Base-by-base conservation (phyloP, 257 asterid genomes). In the Ocimum tenuiflorum region DNA sequence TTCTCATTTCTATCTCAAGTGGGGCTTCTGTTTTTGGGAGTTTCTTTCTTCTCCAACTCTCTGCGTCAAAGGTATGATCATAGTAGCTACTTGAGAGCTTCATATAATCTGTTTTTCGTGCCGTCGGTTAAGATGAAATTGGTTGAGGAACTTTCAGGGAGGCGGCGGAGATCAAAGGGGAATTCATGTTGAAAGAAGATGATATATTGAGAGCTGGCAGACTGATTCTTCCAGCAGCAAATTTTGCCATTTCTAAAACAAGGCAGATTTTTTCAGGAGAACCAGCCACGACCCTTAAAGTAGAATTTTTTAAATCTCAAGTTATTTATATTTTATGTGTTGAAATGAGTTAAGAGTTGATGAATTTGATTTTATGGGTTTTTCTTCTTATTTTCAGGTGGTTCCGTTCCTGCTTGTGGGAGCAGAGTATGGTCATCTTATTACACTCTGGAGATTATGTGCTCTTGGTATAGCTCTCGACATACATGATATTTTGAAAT, bases 241-340 rank as follows among this genome's bases (percentile, higher is more conserved):
- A 94, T 80, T 82, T 83, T 45, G 84, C 77, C 39, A 82, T 90
- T 60, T 80, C 83, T 4, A 86, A 82, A 70, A 62, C 78, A 7
- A 70, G 88, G 71, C 74, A 69, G 42, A 66, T 94, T n/a, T 90
- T 90, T 75, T 94, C 99, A 3, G 97, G 99, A 43, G 99, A 94
- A 51, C 95, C 99, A 22, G 89, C 83, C 73, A 83, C 78, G 91
- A 90, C 97, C 63, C 90, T 90, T 10, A 94, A 86, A 74, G 97
- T 92, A 85, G 38, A 22, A 36, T 22, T 54, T 22, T 9, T 41
- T 27, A 1, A 27, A 4, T 31, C 49, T 48, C 23, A 24, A 13
- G 23, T n/a, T n/a, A n/a, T 36, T n/a, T 60, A 0, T 59, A n/a
- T 9, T 58, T n/a, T 39, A 66, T 18, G 18, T 41, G 41, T 18